A percentile compares a stretch with the other conserved stretches of the same genome.
Evolutionary conservation across 306 rosid species (phyloP).

Genomic region (Cucurbita moschata): DNA sequence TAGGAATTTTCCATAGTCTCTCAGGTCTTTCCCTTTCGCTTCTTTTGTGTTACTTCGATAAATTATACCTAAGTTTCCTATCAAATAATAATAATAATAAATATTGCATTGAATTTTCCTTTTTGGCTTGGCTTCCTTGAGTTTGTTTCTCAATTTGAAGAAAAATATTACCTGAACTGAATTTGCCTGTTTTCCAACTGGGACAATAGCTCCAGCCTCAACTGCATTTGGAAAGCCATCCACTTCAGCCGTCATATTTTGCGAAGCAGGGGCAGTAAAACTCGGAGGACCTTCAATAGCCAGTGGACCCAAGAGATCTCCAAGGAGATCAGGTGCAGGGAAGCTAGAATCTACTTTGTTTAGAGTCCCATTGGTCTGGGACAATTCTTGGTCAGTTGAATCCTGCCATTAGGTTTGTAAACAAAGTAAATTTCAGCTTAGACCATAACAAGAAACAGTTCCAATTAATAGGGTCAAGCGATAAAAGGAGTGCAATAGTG

Average conservation of each 20-base stretch:
- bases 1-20: not conserved
- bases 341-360: conserved; percentile 43
- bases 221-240: conserved; percentile 31
- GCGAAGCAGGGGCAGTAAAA: conserved; percentile 26
- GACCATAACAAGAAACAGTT: not conserved
- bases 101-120: not conserved
- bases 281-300: conserved; percentile 95
- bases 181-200: conserved; percentile 62
- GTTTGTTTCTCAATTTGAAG: not conserved
- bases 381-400: conserved; percentile 26
- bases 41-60: not conserved
- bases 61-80: not conserved
- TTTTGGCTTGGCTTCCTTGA: not conserved
- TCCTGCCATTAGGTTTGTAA: conserved; percentile 35
- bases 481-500: not conserved
- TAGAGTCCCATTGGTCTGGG: conserved; percentile 64
- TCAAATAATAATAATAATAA: not conserved
- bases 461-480: not conserved
- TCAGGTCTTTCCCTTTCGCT: not conserved
- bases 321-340: conserved; percentile 51
- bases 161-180: conserved; percentile 60
- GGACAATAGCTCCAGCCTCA: conserved; percentile 79
- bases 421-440: not conserved
- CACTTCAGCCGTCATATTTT: conserved; percentile 26
- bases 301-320: conserved; percentile 84